Evolutionary conservation across 164 flowering plant genomes (phyloP).

Genomic region (Saururus chinensis): DNA sequence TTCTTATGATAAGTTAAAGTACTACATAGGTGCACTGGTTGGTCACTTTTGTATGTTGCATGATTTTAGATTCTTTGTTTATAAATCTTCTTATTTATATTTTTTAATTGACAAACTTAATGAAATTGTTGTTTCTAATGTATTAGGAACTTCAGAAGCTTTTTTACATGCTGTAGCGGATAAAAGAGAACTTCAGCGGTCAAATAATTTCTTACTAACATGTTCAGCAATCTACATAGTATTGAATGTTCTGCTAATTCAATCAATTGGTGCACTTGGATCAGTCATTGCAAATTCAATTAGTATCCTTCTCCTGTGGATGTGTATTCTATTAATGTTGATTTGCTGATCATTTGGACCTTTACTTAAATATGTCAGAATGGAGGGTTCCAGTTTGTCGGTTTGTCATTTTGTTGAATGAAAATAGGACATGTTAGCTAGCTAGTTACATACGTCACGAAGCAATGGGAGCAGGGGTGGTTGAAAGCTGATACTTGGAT

Average conservation of each 20-base stretch:
- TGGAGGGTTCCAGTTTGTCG: background rate
- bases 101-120: background rate
- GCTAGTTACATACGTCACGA: background rate
- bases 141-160: slow-evolving; percentile 93
- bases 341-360: background rate
- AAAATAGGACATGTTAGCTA: background rate
- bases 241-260: slow-evolving; percentile 52
- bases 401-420: background rate
- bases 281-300: slow-evolving; percentile 73
- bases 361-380: too few relatives aligned
- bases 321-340: background rate
- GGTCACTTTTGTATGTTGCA: too few relatives aligned
- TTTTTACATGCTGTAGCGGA: slow-evolving; percentile 90
- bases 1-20: background rate
- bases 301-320: slow-evolving; percentile 63
- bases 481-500: background rate
- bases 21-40: too few relatives aligned
- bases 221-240: slow-evolving; percentile 62
- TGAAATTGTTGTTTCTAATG: slow-evolving; percentile 5
- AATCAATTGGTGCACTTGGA: slow-evolving; percentile 77
- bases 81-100: background rate
- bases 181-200: slow-evolving; percentile 59
- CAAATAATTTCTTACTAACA: slow-evolving; percentile 63
- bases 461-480: background rate
- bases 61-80: too few relatives aligned